Evolutionary conservation across 2,329 filamentous ascomycete species (phyloP).

Genomic region (Nothophaeocryptopus gaeumannii): DNA sequence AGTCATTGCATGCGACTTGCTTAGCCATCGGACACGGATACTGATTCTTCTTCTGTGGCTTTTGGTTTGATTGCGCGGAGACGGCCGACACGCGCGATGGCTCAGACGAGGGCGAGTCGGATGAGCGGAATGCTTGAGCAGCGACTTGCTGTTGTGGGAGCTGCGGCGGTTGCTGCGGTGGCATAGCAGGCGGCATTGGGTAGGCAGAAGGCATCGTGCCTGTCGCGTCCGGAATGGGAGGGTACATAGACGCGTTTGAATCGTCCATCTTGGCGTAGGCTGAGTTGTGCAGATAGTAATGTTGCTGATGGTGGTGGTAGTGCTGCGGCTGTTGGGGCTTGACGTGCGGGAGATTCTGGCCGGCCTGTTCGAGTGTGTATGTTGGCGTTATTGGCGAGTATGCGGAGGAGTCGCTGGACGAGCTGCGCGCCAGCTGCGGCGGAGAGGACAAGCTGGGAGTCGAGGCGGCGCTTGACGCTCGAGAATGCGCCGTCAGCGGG

Average conservation of each 20-base stretch:
- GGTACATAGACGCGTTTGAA: constrained; percentile 34
- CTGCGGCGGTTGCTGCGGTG: constrained; percentile 18
- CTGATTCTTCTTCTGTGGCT: constrained; percentile 58
- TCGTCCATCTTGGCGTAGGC: constrained; percentile 36
- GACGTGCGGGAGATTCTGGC: constrained; percentile 16
- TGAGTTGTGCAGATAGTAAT: constrained; percentile 18
- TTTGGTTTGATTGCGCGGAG: constrained; percentile 47
- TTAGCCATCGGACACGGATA: constrained; percentile 74
- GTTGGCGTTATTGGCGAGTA: constrained; percentile 49
- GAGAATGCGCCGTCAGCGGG: constrained; percentile 21
- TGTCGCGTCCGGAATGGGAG: constrained; percentile 35
- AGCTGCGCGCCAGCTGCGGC: constrained; percentile 46
- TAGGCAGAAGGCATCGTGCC: constrained; percentile 32
- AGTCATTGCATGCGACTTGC: constrained; percentile 69
- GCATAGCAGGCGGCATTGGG: constrained; percentile 29
- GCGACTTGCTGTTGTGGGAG: constrained; percentile 4
- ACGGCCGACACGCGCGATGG: constrained; percentile 40
- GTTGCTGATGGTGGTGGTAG: constrained; percentile 20
- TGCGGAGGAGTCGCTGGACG: constrained; percentile 45
- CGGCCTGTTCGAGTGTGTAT: constrained; percentile 32
- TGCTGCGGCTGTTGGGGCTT: constrained; percentile 19
- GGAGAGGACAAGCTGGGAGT: constrained; percentile 48
- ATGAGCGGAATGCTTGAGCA: constrained; percentile 18
- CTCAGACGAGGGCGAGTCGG: constrained; percentile 53
- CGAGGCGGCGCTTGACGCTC: constrained; percentile 42